Conservation (phyloP, 2,329 filamentous ascomycete species). For the Diaporthe ampelina region DNA sequence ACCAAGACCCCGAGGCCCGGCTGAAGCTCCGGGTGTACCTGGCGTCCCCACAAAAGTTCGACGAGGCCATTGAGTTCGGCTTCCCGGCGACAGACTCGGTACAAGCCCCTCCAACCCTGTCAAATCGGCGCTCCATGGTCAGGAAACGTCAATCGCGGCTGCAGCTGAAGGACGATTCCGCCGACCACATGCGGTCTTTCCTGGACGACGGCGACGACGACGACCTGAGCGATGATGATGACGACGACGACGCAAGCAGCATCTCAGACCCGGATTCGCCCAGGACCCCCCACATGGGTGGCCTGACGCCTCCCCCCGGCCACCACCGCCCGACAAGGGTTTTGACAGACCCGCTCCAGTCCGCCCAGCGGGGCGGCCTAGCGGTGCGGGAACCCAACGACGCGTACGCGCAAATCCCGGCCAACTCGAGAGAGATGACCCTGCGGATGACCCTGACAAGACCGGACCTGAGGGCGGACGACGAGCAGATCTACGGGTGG, state of each 20-base stretch:
- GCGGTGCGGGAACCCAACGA: slow-evolving; percentile 37
- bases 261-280: slow-evolving; percentile 72
- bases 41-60: slow-evolving; percentile 92
- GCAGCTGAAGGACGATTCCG: slow-evolving; percentile 53
- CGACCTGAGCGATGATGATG: slow-evolving; percentile 44
- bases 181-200: slow-evolving; percentile 68
- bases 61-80: slow-evolving; percentile 94
- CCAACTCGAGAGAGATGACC: slow-evolving; percentile 85
- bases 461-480: slow-evolving; percentile 84
- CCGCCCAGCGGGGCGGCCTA: neutral
- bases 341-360: slow-evolving; percentile 46
- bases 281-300: slow-evolving; percentile 66
- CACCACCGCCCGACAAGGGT: slow-evolving; percentile 48
- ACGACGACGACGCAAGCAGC: slow-evolving; percentile 70
- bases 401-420: slow-evolving; percentile 46
- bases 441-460: slow-evolving; percentile 94
- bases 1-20: slow-evolving; percentile 90
- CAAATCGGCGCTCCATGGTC: slow-evolving; percentile 47
- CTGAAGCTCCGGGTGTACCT: slow-evolving; percentile 88
- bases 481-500: slow-evolving; percentile 81
- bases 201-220: slow-evolving; percentile 62
- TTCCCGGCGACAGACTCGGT: slow-evolving; percentile 77
- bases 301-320: slow-evolving; percentile 44
- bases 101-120: slow-evolving; percentile 48
- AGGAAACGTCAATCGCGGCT: slow-evolving; percentile 48